Evolutionary conservation across 768 basidiomycete genomes (phyloP), one percentile per base, ranked within the genome.

Genomic region (Trametes sanguinea): DNA sequence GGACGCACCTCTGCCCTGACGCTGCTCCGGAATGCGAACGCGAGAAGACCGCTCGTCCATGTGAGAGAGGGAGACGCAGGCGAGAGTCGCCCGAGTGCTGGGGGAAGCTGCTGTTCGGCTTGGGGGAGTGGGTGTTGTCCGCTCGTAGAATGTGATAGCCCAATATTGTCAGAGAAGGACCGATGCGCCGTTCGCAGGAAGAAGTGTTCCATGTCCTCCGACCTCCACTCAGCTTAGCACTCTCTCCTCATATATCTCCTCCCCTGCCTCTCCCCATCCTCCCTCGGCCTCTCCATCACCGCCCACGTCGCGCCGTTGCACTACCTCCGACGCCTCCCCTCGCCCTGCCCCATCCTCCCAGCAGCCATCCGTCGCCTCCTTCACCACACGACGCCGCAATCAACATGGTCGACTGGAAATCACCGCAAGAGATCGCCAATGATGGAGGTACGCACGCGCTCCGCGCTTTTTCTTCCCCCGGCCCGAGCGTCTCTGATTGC

Each of bases 371-470:
- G 35, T 43, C 50, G 29, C 32, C 51, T 9, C 51, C 45, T 10
- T 30, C 62, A 10, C 35, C 35, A 37, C 35, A 54, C 45, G 42
- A 43, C 63, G 45, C 60, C 48, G 51, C 54, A 54, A 33, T 35
- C 64, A 67, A 60, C 40, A 81, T 81, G 80, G 71, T 72, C 54
- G 60, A 77, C 59, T 81, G 80, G 79, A 65, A 74, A 47, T 80
- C 80, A 10, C 67, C 72, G 39, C 59, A 67, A 9, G 73, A 79
- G 67, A 64, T 80, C 51, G 73, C 69, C 27, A 71, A 63, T 17
- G 78, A 80, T 61, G 63, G 70, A 9, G 63, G 79, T 79, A 50
- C 46, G 78, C 64, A 8, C n/a, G 32, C 35, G 27, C 16, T 6
- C 27, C 40, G 30, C 45, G 16, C 29, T 50, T 27, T 45, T 16